Conservation (phyloP, 2,329 filamentous ascomycete species). For the Penicillium frequentans region DNA sequence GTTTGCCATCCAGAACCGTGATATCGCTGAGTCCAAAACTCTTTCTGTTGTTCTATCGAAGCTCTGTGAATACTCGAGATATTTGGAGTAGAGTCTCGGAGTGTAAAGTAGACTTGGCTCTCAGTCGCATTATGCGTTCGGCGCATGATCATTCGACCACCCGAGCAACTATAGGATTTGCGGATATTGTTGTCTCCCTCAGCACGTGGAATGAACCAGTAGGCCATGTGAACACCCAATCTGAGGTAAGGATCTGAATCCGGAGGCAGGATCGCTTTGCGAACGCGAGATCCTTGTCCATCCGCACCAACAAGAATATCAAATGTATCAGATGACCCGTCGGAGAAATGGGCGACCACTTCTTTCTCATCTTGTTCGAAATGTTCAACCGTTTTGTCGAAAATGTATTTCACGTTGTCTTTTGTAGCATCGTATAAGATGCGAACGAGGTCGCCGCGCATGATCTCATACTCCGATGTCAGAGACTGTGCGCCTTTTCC, state of each 20-base stretch:
- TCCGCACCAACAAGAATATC: conserved; percentile 59
- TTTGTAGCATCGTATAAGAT: conserved; percentile 50
- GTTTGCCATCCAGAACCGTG: conserved; percentile 40
- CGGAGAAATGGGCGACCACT: conserved; percentile 44
- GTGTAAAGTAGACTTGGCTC: conserved; percentile 24
- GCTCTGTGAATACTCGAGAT: conserved; percentile 11
- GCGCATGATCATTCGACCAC: conserved; percentile 22
- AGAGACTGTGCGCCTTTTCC: conserved; percentile 48
- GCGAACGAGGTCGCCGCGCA: conserved; percentile 57
- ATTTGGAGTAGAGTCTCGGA: conserved; percentile 11
- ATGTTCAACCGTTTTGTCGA: conserved; percentile 29
- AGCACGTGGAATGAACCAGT: conserved; percentile 27
- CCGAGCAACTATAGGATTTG: conserved; percentile 18
- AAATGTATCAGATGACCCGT: conserved; percentile 46
- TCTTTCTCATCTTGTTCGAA: conserved; percentile 33
- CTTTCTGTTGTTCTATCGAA: conserved; percentile 26
- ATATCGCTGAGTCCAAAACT: conserved; percentile 30
- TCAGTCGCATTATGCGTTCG: conserved; percentile 21
- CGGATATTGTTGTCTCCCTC: conserved; percentile 21
- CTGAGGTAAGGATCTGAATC: conserved; percentile 16
- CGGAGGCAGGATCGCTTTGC: conserved; percentile 41
- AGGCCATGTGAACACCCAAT: conserved; percentile 26
- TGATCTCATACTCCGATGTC: conserved; percentile 60
- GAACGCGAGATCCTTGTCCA: conserved; percentile 53
- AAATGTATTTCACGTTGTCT: conserved; percentile 32